Base-by-base conservation (phyloP, 441 rosid genomes). In the Brassica balearica region DNA sequence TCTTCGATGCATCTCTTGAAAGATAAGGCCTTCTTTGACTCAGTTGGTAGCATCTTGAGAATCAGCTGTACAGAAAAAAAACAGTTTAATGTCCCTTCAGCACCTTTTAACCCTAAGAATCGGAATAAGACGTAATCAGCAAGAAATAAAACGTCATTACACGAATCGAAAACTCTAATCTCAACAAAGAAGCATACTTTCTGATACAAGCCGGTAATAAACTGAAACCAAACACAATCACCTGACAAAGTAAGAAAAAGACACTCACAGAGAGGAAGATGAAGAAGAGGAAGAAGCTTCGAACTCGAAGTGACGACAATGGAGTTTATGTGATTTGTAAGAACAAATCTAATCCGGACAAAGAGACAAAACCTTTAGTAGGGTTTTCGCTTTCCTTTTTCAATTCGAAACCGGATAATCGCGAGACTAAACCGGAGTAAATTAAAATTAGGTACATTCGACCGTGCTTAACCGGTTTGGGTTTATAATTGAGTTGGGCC, bases 41-140 rank as follows among this genome's bases (percentile, higher is more conserved):
- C 95, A 38, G 81, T 78, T 9, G 81, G 82, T 77, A 92, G 77
- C 99, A 93, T 95, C 78, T 72, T 73, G 32, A 74, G 63, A 68
- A 22, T 55, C 7, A 43, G 15, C 38, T 65, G 15, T 65, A 55
- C 14, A 20, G 25, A 53, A 65, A 15, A 3, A 9, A 15, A 34
- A 34, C 41, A 14, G 17, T 36, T 55, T 11, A 55, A 14, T 36
- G 12, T 66, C 1, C 8, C 7, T 34, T 20, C 8, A 34, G 34
- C 65, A 71, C 14, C 15, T 25, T 2, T 56, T 2, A 4, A 46
- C 8, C 25, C 58, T 25, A 51, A 68, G 19, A 20, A 46, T 68
- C 20, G 38, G 51, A 63, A 48, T n/a, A 7, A 64, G 64, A 27
- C 15, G 10, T 34, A 34, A 51, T 32, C 34, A 73, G 2, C 6